These are phyloP conservation scores for Lichina pygmaea DNA, from an alignment of 495 filamentous ascomycete species.

Conservation along the genomic window DNA sequence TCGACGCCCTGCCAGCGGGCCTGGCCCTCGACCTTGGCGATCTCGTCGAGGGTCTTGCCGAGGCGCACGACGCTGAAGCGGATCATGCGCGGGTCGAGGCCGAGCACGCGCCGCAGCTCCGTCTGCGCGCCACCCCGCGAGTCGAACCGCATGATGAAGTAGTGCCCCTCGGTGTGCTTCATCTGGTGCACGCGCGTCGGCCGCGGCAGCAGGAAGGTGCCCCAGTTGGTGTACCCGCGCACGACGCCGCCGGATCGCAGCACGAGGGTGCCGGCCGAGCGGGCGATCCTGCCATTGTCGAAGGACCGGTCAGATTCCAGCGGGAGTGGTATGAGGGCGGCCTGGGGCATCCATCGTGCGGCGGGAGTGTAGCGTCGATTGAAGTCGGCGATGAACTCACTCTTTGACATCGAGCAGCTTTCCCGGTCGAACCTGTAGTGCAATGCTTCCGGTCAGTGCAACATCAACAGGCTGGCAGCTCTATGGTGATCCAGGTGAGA, in stretches of 20 bases:
- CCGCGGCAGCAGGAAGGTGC: slow-evolving; percentile 57
- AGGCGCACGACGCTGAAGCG: slow-evolving; percentile 66
- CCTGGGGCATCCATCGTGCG: neutral
- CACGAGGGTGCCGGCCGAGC: slow-evolving; percentile 57
- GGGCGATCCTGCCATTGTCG: slow-evolving; percentile 40
- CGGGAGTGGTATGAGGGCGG: neutral
- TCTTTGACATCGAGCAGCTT: slow-evolving; percentile 81
- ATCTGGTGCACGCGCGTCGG: slow-evolving; percentile 49
- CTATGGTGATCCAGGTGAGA: neutral
- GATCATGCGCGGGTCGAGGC: slow-evolving; percentile 79
- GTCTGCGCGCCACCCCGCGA: slow-evolving; percentile 39
- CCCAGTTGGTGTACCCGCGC: slow-evolving; percentile 86
- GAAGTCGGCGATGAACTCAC: slow-evolving; percentile 18
- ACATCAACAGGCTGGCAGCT: slow-evolving; percentile 1
- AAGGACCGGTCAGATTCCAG: neutral
- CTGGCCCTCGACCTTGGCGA: slow-evolving; percentile 30
- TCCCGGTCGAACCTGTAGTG: slow-evolving; percentile 56
- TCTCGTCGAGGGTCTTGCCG: slow-evolving; percentile 46
- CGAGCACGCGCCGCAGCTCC: slow-evolving; percentile 41
- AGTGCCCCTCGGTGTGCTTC: slow-evolving; percentile 58
- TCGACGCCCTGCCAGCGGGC: slow-evolving; percentile 25
- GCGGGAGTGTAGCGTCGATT: slow-evolving; percentile 1
- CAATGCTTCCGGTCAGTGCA: slow-evolving; percentile 3
- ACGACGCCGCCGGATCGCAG: slow-evolving; percentile 71
- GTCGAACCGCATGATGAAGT: slow-evolving; percentile 97